phyloP scores from a whole-genome alignment of 768 basidiomycete species.

The Lactifluus subvellereus region DNA sequence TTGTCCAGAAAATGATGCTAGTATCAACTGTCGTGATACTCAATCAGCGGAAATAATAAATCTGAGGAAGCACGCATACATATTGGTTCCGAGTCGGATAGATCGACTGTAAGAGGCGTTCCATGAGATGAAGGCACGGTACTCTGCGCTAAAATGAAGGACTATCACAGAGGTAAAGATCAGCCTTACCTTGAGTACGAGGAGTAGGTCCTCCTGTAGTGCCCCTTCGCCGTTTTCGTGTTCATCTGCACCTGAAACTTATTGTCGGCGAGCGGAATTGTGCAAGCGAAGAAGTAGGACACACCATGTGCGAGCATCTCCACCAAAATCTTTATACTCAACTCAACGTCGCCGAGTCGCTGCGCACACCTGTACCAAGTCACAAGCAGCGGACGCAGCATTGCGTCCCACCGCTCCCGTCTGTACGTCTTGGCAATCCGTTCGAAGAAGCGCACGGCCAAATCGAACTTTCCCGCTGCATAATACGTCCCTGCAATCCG shows the following conservation, averaged over 20 bases:
- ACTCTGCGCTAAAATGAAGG: conserved; percentile 42
- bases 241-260: conserved; percentile 31
- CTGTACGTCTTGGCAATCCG: conserved; percentile 86
- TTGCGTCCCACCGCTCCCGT: conserved; percentile 71
- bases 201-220: conserved; percentile 66
- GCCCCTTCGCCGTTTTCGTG: conserved; percentile 43
- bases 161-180: neutral
- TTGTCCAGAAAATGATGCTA: conserved; percentile 64
- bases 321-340: conserved; percentile 67
- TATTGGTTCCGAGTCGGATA: conserved; percentile 56
- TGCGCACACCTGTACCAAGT: conserved; percentile 84
- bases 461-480: conserved; percentile 72
- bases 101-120: conserved; percentile 53
- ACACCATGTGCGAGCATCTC: conserved; percentile 82
- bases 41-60: conserved; percentile 11
- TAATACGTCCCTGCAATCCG: conserved; percentile 86
- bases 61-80: conserved; percentile 39
- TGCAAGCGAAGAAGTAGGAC: neutral
- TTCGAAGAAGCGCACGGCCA: conserved; percentile 90
- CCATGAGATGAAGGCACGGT: conserved; percentile 59
- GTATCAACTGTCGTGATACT: conserved; percentile 49
- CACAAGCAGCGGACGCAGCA: conserved; percentile 68
- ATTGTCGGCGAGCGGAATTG: neutral
- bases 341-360: conserved; percentile 68
- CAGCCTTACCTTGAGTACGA: conserved; percentile 56